These are phyloP conservation scores for Fusarium sp. DNA, from an alignment of 2,329 filamentous ascomycete genomes.

Conservation along the genomic window DNA sequence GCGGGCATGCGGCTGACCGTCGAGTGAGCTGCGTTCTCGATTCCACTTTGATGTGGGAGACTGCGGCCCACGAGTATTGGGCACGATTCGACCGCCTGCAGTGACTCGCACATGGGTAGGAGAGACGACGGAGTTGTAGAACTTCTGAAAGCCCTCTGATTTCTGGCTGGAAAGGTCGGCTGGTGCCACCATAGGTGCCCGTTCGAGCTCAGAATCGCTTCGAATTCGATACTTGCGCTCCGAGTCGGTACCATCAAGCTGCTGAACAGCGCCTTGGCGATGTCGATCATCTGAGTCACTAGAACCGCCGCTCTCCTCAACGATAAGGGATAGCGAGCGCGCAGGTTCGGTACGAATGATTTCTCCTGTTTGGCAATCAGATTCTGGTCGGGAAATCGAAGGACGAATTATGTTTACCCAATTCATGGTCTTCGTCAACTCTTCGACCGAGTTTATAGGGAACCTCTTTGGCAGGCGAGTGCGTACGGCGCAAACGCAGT, in stretches of 20 bases:
- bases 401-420: constrained; percentile 50
- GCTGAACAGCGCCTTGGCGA: constrained; percentile 42
- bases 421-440: constrained; percentile 54
- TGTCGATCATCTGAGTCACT: constrained; percentile 17
- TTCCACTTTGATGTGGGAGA: constrained; percentile 65
- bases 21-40: constrained; percentile 53
- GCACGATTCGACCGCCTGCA: constrained; percentile 73
- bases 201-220: constrained; percentile 56
- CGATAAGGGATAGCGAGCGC: constrained; percentile 47
- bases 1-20: constrained; percentile 35
- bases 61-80: constrained; percentile 66
- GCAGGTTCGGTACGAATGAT: constrained; percentile 48
- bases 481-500: constrained; percentile 49
- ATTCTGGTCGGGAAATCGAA: background rate
- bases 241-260: constrained; percentile 55
- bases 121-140: constrained; percentile 75
- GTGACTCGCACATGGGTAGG: constrained; percentile 75
- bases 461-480: constrained; percentile 43
- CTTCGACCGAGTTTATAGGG: constrained; percentile 47
- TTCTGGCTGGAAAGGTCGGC: constrained; percentile 64
- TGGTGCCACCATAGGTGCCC: constrained; percentile 65
- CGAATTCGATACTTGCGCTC: constrained; percentile 61
- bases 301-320: constrained; percentile 44
- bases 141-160: constrained; percentile 73
- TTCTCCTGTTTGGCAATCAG: constrained; percentile 43